Conservation (phyloP, 1,284 basidiomycete genomes). For the Pisolithus thermaeus region DNA sequence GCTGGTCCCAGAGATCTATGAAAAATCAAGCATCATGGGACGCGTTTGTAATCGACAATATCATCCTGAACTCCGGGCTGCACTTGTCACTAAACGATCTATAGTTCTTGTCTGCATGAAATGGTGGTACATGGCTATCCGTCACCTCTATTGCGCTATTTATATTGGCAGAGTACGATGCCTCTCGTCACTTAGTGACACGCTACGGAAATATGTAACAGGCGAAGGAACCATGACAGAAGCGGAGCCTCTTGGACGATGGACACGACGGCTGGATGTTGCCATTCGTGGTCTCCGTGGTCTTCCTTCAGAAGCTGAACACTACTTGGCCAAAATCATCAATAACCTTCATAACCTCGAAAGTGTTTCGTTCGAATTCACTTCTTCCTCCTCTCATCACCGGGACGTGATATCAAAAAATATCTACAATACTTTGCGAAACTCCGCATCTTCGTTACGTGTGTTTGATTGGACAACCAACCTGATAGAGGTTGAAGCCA, state of each 20-base stretch:
- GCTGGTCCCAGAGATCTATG: conserved; percentile 23
- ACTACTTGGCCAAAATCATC: conserved; percentile 18
- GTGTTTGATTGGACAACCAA: conserved; percentile 18
- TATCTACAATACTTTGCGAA: conserved; percentile 13
- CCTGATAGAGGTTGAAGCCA: not conserved
- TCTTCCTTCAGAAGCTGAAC: conserved; percentile 2
- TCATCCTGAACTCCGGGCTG: conserved; percentile 9
- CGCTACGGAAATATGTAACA: conserved; percentile 13
- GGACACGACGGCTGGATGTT: conserved; percentile 31
- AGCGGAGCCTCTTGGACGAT: conserved; percentile 20
- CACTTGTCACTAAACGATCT: conserved; percentile 28
- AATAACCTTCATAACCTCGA: conserved; percentile 22
- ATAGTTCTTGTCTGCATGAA: conserved; percentile 34
- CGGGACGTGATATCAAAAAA: not conserved
- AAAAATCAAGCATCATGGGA: conserved; percentile 12
- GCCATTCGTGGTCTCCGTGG: conserved; percentile 22
- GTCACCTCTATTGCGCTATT: conserved; percentile 30
- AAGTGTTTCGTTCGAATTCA: conserved; percentile 21
- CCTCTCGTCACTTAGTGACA: conserved; percentile 20
- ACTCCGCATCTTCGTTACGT: conserved; percentile 12
- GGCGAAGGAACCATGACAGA: conserved; percentile 7
- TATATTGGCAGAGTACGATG: conserved; percentile 20
- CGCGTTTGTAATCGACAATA: conserved; percentile 5
- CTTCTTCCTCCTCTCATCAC: not conserved
- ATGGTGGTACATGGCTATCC: conserved; percentile 32